Conservation (phyloP, 805 yeast genomes). For the Metschnikowia lochheadii region DNA sequence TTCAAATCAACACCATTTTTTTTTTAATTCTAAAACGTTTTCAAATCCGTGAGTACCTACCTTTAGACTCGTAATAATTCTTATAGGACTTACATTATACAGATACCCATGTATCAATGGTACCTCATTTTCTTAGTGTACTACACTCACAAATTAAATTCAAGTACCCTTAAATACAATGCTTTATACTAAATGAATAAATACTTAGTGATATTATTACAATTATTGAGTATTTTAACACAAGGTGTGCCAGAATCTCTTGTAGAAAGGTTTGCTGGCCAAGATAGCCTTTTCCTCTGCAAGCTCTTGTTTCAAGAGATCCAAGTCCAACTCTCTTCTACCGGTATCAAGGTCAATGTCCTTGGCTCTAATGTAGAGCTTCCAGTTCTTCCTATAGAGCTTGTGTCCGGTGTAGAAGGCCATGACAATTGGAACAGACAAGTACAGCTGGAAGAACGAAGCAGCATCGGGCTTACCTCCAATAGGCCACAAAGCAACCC, state of each 20-base stretch:
- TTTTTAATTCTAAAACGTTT: too few relatives aligned
- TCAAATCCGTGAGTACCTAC: too few relatives aligned
- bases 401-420: conserved; percentile 57
- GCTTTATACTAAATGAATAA: too few relatives aligned
- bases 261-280: conserved; percentile 42
- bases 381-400: conserved; percentile 42
- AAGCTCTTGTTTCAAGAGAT: conserved; percentile 40
- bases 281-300: conserved; percentile 53
- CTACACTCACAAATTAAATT: too few relatives aligned
- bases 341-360: conserved; percentile 38
- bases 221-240: conserved; percentile 32
- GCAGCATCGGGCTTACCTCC: conserved; percentile 25
- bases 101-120: too few relatives aligned
- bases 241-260: conserved; percentile 55
- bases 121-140: too few relatives aligned
- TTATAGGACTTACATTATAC: too few relatives aligned
- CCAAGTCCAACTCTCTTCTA: conserved; percentile 37
- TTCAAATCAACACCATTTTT: too few relatives aligned
- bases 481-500: conserved; percentile 62
- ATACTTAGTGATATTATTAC: too few relatives aligned
- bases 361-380: conserved; percentile 25
- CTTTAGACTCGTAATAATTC: too few relatives aligned
- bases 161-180: too few relatives aligned
- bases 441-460: conserved; percentile 59
- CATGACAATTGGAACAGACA: conserved; percentile 61